phyloP scores from a whole-genome alignment of 257 asterid genomes.

The Solanum appendiculatum region DNA sequence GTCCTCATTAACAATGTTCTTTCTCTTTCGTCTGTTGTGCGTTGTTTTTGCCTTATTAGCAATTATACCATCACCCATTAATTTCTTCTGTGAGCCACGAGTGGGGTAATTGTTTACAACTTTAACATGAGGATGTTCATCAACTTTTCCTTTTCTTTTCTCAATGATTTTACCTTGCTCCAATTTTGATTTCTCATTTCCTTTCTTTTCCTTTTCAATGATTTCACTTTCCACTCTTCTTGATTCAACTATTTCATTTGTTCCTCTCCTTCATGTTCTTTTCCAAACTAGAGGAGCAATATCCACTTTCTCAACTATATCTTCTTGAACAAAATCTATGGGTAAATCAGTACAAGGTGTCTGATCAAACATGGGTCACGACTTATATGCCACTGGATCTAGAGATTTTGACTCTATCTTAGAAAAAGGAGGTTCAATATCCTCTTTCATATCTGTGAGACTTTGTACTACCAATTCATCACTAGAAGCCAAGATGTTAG shows the following conservation, averaged over 20 bases:
- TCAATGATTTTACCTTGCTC: not conserved
- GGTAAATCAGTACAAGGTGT: not conserved
- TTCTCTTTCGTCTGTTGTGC: too few relatives aligned
- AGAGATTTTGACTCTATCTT: not conserved
- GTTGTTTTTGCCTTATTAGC: too few relatives aligned
- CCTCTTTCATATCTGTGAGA: not conserved
- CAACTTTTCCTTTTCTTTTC: too few relatives aligned
- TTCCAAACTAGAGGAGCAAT: not conserved
- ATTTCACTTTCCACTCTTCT: not conserved
- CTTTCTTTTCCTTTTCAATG: too few relatives aligned
- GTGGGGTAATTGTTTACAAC: not conserved
- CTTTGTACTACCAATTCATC: not conserved
- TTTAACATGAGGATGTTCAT: not conserved
- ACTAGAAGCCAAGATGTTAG: not conserved
- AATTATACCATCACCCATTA: not conserved
- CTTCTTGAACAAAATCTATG: not conserved
- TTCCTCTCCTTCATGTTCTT: not conserved
- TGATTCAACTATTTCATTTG: not conserved
- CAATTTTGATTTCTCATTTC: too few relatives aligned
- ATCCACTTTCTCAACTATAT: not conserved
- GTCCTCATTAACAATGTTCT: not conserved
- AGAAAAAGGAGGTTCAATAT: not conserved
- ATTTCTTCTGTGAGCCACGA: not conserved
- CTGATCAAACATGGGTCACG: not conserved
- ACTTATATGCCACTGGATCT: not conserved